phyloP scores from a whole-genome alignment of 192 early-diverging fungal genomes.

The Backusella luteola region DNA sequence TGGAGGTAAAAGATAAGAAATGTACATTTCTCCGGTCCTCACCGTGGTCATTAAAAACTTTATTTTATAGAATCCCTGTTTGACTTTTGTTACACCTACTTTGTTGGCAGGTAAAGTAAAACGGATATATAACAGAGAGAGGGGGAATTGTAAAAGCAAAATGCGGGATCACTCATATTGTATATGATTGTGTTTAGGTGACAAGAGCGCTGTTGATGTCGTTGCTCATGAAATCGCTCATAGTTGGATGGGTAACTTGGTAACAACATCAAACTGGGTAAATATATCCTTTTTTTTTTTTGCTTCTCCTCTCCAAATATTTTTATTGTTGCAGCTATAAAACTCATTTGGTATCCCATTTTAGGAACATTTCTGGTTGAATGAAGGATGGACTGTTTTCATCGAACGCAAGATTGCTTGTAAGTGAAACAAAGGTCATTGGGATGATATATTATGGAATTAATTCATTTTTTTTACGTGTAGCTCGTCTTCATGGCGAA shows the following conservation, averaged over 20 bases:
- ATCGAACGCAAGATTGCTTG: slow-evolving; percentile 88
- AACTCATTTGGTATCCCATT: neutral
- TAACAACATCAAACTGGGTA: slow-evolving; percentile 80
- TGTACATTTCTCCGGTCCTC: neutral
- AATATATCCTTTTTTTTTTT: neutral
- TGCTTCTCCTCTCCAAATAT: neutral
- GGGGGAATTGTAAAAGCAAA: neutral
- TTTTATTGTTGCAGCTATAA: neutral
- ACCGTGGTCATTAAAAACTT: neutral
- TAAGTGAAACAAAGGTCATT: neutral
- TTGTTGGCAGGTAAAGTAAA: slow-evolving; percentile 69
- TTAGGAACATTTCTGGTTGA: slow-evolving; percentile 81
- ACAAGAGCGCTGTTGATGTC: slow-evolving; percentile 89
- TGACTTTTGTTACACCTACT: slow-evolving; percentile 98
- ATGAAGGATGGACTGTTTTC: slow-evolving; percentile 96
- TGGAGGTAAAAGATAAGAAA: slow-evolving; percentile 36
- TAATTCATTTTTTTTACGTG: neutral
- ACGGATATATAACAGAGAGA: neutral
- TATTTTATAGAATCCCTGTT: slow-evolving; percentile 85
- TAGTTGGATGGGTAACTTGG: slow-evolving; percentile 88
- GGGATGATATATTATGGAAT: neutral
- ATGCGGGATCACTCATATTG: neutral
- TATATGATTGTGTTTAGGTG: slow-evolving; percentile 41
- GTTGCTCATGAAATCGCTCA: slow-evolving; percentile 94
- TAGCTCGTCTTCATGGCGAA: slow-evolving; percentile 69